These are phyloP conservation scores for Tuber indicum DNA, from an alignment of 495 filamentous ascomycete genomes.

Conservation along the genomic window DNA sequence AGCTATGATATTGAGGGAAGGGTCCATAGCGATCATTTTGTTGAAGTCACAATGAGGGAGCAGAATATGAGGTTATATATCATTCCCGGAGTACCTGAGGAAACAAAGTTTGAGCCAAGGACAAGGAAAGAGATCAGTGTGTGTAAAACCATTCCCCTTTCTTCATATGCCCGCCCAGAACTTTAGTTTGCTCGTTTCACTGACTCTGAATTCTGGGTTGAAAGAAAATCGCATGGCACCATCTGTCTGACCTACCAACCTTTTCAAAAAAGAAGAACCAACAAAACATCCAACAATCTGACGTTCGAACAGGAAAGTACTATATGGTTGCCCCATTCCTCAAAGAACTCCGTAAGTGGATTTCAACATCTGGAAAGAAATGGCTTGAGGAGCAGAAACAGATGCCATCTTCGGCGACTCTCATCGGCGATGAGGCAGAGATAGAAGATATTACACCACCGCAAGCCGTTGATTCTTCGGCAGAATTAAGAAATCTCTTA, in stretches of 20 bases:
- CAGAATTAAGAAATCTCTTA: constrained; percentile 16
- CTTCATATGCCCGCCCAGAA: background rate
- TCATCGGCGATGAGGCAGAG: constrained; percentile 36
- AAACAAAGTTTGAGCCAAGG: constrained; percentile 77
- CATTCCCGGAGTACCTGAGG: constrained; percentile 75
- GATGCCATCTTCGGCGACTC: constrained; percentile 17
- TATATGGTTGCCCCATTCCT: constrained; percentile 98
- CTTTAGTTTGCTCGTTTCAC: constrained; percentile 15
- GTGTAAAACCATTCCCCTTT: constrained; percentile 25
- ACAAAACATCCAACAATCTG: constrained; percentile 49
- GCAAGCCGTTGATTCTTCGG: constrained; percentile 9
- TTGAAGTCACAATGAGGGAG: constrained; percentile 81
- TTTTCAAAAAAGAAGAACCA: constrained; percentile 62
- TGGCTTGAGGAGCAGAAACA: constrained; percentile 47
- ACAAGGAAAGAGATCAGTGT: constrained; percentile 92
- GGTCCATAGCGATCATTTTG: constrained; percentile 59
- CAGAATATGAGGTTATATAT: constrained; percentile 89
- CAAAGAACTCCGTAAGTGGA: constrained; percentile 81
- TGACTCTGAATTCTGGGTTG: background rate
- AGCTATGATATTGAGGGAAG: constrained; percentile 80
- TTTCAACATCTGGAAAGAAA: constrained; percentile 67
- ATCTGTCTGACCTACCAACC: constrained; percentile 75
- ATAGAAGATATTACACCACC: constrained; percentile 22
- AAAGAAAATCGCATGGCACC: constrained; percentile 80
- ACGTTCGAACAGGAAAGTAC: constrained; percentile 69